Base-by-base conservation (phyloP, 257 asterid species). In the Catharanthus roseus region DNA sequence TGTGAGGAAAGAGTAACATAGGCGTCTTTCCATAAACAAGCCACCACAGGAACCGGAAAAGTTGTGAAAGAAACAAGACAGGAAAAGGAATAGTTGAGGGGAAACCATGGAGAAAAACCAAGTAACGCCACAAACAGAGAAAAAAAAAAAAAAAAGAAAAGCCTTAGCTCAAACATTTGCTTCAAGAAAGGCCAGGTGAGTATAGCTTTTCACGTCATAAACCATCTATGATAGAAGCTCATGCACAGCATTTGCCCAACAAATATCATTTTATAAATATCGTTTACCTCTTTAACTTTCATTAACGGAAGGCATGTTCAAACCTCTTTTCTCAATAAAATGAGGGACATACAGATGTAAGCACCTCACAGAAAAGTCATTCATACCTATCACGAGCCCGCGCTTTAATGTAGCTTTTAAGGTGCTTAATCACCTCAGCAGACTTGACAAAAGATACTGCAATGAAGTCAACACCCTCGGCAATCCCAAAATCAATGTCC, bases 381-480 rank as follows among this genome's bases (percentile, higher is more conserved):
- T 41, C 87, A 86, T 78, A 95, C 97, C 93, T 80, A 75, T 92
- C 97, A 65, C 90, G 96, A 69, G 99, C 97, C 57, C 97, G 86
- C 65, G 99, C 98, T 78, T 87, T 85, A 57, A 95, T 90, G 68
- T 95, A 95, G 88, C 99, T 95, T 83, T 81, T 95, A 62, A 95
- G 98, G 82, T 91, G 96, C 82, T 90, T 90, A 79, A 95, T 78
- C 57, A 95, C 98, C 80, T 95, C 99, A 19, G 98, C 99, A 72
- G 99, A 90, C 85, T 91, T 95, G 85, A 95, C 99, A 83, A 95
- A 95, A 50, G 99, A 95, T 84, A 95, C 84, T 36, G 99, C 98
- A 64, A 95, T 87, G 81, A 95, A 95, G 71, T 95, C 99, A 76
- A 95, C 99, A 65, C 98, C 98, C 77, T 89, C 98, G 10, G 97